Base-by-base conservation (phyloP, 148 eudicot species). In the Hydrangea macrophylla region DNA sequence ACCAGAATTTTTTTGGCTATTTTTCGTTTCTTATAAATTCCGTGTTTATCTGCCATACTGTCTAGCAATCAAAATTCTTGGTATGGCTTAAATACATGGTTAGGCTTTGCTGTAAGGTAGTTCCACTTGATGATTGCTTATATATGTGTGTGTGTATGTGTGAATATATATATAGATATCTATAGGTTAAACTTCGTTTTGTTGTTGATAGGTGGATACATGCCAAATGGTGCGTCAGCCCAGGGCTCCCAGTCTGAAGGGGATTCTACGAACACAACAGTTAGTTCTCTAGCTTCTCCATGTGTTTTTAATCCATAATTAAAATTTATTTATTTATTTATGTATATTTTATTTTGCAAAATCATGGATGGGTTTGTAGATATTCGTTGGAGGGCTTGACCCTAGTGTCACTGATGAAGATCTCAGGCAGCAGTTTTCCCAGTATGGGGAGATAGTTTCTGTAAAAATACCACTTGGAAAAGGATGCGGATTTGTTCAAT, bases 401-500 rank as follows among this genome's bases (percentile, higher is more conserved):
- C 88, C 95, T 54, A 82, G 74, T 67, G 92, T 90, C 57, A 88
- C 85, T 11, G 98, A 94, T 67, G 97, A 90, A 57, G 98, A 94
- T 71, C 96, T 94, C 26, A 90, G 76, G 75, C 96, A 90, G 61
- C 90, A 97, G 30, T 94, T 94, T 76, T 80, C 92, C 58, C 82
- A 94, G 61, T 81, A 86, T 45, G 97, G 98, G 37, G 98, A 94
- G 64, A 88, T 94, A 66, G 84, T 94, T 60, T 94, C 98, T 23
- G 96, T 94, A 62, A 94, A 94, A 73, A 94, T 94, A 62, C 97
- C 97, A 45, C 83, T 81, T 44, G 98, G 97, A 30, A 94, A 90
- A 82, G 95, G 96, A 70, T 94, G 98, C 68, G 98, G 98, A 28
- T 93, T 93, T 73, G 98, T 93, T 30, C 98, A 93, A 76, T 93